Evolutionary conservation across 2,329 filamentous ascomycete genomes (phyloP), one percentile per base, ranked within the genome.

Genomic region (Colletotrichum tropicicola): DNA sequence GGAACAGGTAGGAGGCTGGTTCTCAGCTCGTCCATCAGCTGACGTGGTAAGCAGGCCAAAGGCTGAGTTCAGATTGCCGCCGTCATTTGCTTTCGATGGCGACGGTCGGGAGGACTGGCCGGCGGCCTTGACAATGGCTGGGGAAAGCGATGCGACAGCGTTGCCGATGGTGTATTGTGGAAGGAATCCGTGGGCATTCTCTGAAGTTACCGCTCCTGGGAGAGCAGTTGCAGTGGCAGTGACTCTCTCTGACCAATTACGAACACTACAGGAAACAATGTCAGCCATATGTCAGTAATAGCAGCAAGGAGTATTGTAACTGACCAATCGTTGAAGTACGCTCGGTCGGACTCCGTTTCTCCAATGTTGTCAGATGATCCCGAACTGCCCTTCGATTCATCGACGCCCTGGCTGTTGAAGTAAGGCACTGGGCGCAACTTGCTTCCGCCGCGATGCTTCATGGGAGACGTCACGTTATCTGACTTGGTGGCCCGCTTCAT

Each of bases 111-210:
- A 68, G 44, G 78, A 75, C 27, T 54, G 56, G 23, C 70, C 69
- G 23, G 75, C 73, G 19, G 75, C 70, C 65, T 81, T 81, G 35
- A 77, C 79, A 49, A 82, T 79, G 21, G 80, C 72, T 15, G 83
- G 83, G 9, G 78, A 75, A 19, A 85, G 75, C 48, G 82, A 85
- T 21, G 84, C 83, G 9, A 84, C 82, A 21, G 85, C 85, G 69
- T 86, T 77, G 17, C 85, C 84, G 25, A 53, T 54, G 9, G 78
- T 73, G 59, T 85, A 87, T 30, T 85, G 83, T 15, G 85, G 85
- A 47, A 88, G 73, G 44, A 83, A 80, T n/a, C 84, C 85, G 27
- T 82, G 84, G 7, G 82, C 85, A 12, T 84, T 87, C 45, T 81
- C 83, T 4, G 85, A 83, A 3, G 84, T 85, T 49, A 88, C 74